A percentile compares a stretch with the other conserved stretches of the same genome.
These are phyloP conservation scores for Ceratocystis lukuohia DNA, from an alignment of 2,329 filamentous ascomycete species.

Conservation along the genomic window DNA sequence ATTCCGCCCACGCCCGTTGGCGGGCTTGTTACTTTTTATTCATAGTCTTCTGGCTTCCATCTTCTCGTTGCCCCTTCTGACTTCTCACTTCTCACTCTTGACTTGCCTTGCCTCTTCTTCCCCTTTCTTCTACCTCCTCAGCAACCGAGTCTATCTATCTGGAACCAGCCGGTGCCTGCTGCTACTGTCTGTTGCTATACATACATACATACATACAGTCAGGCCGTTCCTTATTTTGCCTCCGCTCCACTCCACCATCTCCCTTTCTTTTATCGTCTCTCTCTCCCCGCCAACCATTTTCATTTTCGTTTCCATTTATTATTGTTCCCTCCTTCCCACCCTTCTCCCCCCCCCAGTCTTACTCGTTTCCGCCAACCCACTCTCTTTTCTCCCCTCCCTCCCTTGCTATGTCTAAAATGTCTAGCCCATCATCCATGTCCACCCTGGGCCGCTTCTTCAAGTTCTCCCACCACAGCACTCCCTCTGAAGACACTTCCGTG, in stretches of 20 bases:
- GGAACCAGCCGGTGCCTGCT: neutral
- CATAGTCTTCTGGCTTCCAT: neutral
- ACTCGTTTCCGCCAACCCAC: neutral
- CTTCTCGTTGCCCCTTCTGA: neutral
- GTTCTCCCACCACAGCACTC: neutral
- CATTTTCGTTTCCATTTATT: neutral
- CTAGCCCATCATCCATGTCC: neutral
- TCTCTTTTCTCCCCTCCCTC: neutral
- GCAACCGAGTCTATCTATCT: neutral
- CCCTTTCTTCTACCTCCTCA: neutral
- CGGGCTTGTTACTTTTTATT: no score
- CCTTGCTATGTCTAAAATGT: neutral
- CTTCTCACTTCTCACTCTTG: neutral
- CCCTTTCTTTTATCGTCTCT: neutral
- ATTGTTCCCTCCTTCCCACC: neutral
- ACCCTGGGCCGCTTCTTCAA: conserved; percentile 11
- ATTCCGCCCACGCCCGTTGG: no score
- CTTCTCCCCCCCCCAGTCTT: neutral
- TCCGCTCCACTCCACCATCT: neutral
- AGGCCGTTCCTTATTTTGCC: neutral
- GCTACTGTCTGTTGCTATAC: neutral
- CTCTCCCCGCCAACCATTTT: neutral
- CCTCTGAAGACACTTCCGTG: conserved; percentile 6
- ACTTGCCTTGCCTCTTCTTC: neutral
- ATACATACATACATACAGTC: no score